Percentiles rank a stretch among this genome's conserved stretches.
These are phyloP conservation scores for Candida michaelii DNA, from an alignment of 805 yeast species.

Conservation along the genomic window DNA sequence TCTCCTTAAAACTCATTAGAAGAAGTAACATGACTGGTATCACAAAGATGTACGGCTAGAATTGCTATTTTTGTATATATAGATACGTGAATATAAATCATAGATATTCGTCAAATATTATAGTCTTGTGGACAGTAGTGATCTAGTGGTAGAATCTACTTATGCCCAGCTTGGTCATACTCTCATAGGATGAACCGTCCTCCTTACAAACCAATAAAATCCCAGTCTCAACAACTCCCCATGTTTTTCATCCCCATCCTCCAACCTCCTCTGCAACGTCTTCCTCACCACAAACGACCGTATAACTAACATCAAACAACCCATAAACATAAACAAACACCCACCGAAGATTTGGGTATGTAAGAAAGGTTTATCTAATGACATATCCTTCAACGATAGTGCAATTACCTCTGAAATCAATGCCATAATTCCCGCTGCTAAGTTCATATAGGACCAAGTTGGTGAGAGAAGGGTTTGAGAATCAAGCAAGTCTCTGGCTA, in stretches of 20 bases:
- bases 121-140: no score
- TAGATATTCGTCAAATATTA: no score
- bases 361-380: slow-evolving; percentile 40
- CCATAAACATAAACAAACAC: slow-evolving; percentile 41
- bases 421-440: slow-evolving; percentile 30
- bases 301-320: slow-evolving; percentile 43
- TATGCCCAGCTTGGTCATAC: background rate
- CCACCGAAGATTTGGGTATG: slow-evolving; percentile 63
- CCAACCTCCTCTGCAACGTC: slow-evolving; percentile 22
- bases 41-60: no score
- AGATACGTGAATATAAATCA: no score
- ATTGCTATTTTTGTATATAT: no score
- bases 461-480: slow-evolving; percentile 27
- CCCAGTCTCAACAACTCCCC: slow-evolving; percentile 14
- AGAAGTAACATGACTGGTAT: no score
- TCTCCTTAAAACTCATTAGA: no score
- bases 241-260: slow-evolving; percentile 19
- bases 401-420: slow-evolving; percentile 57
- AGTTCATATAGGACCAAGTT: slow-evolving; percentile 41
- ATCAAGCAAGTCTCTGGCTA: slow-evolving; percentile 25
- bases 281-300: slow-evolving; percentile 54
- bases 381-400: slow-evolving; percentile 34
- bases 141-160: no score
- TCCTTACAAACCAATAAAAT: slow-evolving; percentile 12
- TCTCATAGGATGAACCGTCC: slow-evolving; percentile 22